Evolutionary conservation across 768 basidiomycete species (phyloP).

Genomic region (Fomitopsis pulvina): DNA sequence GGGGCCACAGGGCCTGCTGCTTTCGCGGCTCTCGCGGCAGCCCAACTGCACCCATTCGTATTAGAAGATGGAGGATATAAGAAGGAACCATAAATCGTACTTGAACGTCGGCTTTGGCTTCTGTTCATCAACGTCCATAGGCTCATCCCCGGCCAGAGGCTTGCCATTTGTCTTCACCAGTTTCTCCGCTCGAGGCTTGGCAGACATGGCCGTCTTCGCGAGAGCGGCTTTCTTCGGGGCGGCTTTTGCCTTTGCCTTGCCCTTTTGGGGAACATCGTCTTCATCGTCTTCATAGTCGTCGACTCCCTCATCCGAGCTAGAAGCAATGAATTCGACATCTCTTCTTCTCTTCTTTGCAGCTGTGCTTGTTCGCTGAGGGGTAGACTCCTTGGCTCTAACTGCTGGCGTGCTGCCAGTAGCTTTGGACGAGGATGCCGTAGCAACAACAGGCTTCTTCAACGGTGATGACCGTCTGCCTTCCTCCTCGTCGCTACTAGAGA

Average conservation of each 20-base stretch:
- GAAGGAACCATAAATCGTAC: constrained; percentile 17
- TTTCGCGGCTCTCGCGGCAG: constrained; percentile 52
- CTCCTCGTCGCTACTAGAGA: constrained; percentile 23
- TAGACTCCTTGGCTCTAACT: constrained; percentile 13
- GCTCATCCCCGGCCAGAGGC: constrained; percentile 9
- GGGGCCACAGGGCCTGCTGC: constrained; percentile 47
- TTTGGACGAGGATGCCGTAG: constrained; percentile 6
- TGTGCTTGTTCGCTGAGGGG: constrained; percentile 14
- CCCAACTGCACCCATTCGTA: constrained; percentile 36
- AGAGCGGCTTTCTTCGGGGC: constrained; percentile 13
- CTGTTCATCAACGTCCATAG: constrained; percentile 9
- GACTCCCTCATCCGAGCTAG: constrained; percentile 20
- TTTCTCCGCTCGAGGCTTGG: constrained; percentile 3
- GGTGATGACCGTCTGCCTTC: constrained; percentile 25
- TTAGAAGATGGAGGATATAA: not conserved
- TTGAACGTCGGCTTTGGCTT: constrained; percentile 29
- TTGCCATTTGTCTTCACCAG: constrained; percentile 7
- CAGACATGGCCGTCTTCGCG: not conserved
- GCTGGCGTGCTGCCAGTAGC: constrained; percentile 6
- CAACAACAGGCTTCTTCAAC: constrained; percentile 33
- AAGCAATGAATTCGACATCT: constrained; percentile 29
- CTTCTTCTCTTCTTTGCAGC: constrained; percentile 26
- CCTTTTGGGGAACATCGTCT: constrained; percentile 12
- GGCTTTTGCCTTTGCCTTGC: constrained; percentile 11
- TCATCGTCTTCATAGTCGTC: constrained; percentile 17